These are phyloP conservation scores for Neolentinus lepideus DNA, from an alignment of 1,284 basidiomycete genomes.

Conservation along the genomic window DNA sequence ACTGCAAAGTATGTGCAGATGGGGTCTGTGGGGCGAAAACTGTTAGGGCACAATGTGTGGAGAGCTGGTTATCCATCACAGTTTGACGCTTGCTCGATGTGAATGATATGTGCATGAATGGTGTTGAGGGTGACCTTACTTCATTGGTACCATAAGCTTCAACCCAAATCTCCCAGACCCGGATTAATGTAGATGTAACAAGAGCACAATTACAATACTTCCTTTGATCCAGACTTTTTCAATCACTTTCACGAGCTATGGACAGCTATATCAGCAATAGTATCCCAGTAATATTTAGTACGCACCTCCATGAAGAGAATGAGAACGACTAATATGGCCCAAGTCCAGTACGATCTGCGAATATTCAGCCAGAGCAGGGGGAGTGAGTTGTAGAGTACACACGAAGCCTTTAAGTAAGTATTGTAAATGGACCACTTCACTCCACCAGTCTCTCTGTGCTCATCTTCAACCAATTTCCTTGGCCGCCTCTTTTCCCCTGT, in stretches of 20 bases:
- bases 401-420: conserved; percentile 70
- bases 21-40: conserved; percentile 10
- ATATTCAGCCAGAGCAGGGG: neutral
- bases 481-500: conserved; percentile 39
- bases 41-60: conserved; percentile 12
- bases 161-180: conserved; percentile 44
- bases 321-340: conserved; percentile 42
- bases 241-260: conserved; percentile 35
- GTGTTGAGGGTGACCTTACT: conserved; percentile 3
- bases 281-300: neutral
- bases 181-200: neutral
- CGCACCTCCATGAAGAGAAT: conserved; percentile 40
- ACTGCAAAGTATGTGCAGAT: conserved; percentile 38
- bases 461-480: conserved; percentile 60
- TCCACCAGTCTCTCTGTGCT: conserved; percentile 64
- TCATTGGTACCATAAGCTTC: conserved; percentile 38
- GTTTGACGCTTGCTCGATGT: too few species aligned
- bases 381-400: conserved; percentile 6
- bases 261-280: neutral
- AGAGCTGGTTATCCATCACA: conserved; percentile 21
- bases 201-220: conserved; percentile 13
- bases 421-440: conserved; percentile 80
- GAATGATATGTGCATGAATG: conserved; percentile 22
- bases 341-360: conserved; percentile 58
- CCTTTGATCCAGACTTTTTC: conserved; percentile 77